Base-by-base conservation (phyloP, 306 rosid species). In the Mimosa bimucronata region DNA sequence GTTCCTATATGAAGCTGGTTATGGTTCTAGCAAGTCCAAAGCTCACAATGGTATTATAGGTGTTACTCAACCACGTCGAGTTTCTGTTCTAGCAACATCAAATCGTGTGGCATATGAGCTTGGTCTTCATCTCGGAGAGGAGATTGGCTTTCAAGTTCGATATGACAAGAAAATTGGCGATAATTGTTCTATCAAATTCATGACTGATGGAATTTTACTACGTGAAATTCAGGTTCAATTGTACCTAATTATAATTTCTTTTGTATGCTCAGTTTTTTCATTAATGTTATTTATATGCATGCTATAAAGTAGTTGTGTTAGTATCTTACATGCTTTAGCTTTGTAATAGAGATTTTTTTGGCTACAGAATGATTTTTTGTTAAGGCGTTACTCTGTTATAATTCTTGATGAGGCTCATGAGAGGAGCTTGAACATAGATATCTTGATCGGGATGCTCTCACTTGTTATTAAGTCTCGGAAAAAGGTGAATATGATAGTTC, bases 331-430 rank as follows among this genome's bases (percentile, higher is more conserved):
- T 71, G 25, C 8, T 71, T 19, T 52, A 9, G 5, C 29, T 44
- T 23, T 70, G 13, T 78, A 74, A 83, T 38, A 62, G 55, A 73
- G 76, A 34, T 52, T 42, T 61, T 70, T 81, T 6, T 6, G 81
- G 81, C 23, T 80, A 86, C 92, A 94, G 97, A 87, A 85, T 87
- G 97, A 94, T 86, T 73, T 94, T 86, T 81, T 92, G 79, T 77
- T 94, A 82, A 92, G 87, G 87, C 89, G 84, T 29, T 94, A 92
- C 80, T 92, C 97, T 46, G 90, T 94, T 69, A 70, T 94, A 77
- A 83, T 94, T 88, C 94, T 92, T 40, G 98, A 94, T 41, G 98
- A 94, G 86, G 98, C 97, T 84, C 98, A 94, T 73, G 98, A 94
- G 85, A 90, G 98, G 87, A 94, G 97, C 92, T 88, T 94, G 92